These are phyloP conservation scores for Lachancea quebecensis DNA, from an alignment of 805 yeast genomes.

Conservation along the genomic window DNA sequence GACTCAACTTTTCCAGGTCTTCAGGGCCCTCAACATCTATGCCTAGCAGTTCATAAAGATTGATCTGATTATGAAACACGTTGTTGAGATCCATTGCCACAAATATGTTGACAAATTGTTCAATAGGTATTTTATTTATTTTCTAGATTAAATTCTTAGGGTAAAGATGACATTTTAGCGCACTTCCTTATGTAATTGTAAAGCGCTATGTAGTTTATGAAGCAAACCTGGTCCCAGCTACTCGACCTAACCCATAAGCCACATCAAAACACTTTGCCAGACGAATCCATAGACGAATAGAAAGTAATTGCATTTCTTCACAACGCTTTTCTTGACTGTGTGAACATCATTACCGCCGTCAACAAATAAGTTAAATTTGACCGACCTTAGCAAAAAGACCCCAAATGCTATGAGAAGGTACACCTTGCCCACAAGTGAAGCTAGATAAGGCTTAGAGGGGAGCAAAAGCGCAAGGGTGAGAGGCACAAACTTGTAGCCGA, in stretches of 20 bases:
- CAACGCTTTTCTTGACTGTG: slow-evolving; percentile 47
- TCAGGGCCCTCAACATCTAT: slow-evolving; percentile 34
- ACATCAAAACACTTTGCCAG: slow-evolving; percentile 67
- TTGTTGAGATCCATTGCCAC: slow-evolving; percentile 8
- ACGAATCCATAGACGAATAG: slow-evolving; percentile 78
- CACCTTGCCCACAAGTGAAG: slow-evolving; percentile 40
- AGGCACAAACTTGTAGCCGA: slow-evolving; percentile 92
- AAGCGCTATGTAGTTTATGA: no score
- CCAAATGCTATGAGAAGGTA: slow-evolving; percentile 53
- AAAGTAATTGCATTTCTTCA: slow-evolving; percentile 80
- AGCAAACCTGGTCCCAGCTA: background rate
- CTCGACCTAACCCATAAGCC: slow-evolving; percentile 48
- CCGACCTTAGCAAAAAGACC: slow-evolving; percentile 54
- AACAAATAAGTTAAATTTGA: slow-evolving; percentile 36
- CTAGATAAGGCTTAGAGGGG: slow-evolving; percentile 38
- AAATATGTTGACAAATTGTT: no score
- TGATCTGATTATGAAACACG: slow-evolving; percentile 6
- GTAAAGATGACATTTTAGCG: background rate
- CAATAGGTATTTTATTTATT: no score
- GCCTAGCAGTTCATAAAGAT: slow-evolving; percentile 40
- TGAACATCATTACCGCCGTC: slow-evolving; percentile 41
- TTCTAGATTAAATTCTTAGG: background rate
- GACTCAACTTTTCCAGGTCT: slow-evolving; percentile 38
- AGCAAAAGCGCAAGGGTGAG: slow-evolving; percentile 50
- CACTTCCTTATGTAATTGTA: no score